A percentile compares a stretch with the other conserved stretches of the same genome.
These are phyloP conservation scores for Chlorella variabilis DNA, from an alignment of 163 green algal genomes.

Conservation along the genomic window DNA sequence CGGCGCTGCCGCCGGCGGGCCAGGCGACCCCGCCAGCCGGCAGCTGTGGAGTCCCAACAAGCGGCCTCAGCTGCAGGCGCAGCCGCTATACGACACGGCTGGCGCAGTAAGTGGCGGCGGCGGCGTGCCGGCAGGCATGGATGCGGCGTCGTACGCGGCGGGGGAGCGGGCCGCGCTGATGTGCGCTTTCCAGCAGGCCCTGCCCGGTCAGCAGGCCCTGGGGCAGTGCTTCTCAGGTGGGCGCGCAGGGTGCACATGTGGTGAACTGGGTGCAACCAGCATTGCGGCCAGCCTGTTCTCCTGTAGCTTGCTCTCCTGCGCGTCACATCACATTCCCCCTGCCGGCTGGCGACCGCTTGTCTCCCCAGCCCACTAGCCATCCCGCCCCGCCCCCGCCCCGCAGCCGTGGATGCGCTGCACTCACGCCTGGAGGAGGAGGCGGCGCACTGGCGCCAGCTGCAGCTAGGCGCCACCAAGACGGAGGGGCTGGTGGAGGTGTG, in stretches of 20 bases:
- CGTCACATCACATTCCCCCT: too few species aligned
- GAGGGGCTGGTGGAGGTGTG: slow-evolving; percentile 4
- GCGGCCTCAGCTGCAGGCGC: not conserved
- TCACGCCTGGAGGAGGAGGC: slow-evolving; percentile 40
- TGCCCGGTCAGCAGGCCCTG: slow-evolving; percentile 53
- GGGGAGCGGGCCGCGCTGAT: slow-evolving; percentile 51
- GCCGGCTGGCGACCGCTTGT: too few species aligned
- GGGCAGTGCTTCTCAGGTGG: slow-evolving; percentile 38
- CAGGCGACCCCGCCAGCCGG: not conserved
- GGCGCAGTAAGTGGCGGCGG: not conserved
- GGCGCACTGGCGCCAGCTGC: slow-evolving; percentile 21
- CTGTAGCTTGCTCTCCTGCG: too few species aligned
- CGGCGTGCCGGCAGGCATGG: slow-evolving; percentile 13
- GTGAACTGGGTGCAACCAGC: too few species aligned
- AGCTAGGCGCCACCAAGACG: not conserved
- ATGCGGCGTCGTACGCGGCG: slow-evolving; percentile 38
- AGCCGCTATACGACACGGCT: not conserved
- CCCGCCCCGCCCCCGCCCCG: too few species aligned
- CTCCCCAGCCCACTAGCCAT: too few species aligned
- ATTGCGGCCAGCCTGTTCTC: too few species aligned
- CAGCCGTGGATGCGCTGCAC: slow-evolving; percentile 38
- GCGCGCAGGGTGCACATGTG: too few species aligned
- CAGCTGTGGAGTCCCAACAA: slow-evolving; percentile 38
- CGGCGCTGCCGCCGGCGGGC: not conserved
- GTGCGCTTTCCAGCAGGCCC: slow-evolving; percentile 43